phyloP scores from a whole-genome alignment of 805 yeast genomes.

The Kuraishia piskuri region DNA sequence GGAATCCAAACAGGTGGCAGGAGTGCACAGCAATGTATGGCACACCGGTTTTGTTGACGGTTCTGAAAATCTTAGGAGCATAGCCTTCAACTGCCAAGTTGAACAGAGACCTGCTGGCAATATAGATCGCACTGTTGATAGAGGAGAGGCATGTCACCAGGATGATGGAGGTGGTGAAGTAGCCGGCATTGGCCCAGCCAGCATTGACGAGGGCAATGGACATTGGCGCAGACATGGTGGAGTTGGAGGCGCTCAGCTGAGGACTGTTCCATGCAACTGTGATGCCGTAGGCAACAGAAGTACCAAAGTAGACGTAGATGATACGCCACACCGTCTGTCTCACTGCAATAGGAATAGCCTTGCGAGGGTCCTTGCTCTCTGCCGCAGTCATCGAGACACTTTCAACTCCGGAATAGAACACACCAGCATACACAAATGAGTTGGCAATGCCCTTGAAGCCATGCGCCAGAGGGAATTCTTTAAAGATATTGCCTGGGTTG shows the following conservation, averaged over 20 bases:
- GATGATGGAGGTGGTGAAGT: slow-evolving; percentile 55
- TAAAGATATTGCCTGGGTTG: slow-evolving; percentile 21
- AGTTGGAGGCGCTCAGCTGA: slow-evolving; percentile 25
- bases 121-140: slow-evolving; percentile 58
- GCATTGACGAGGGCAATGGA: slow-evolving; percentile 39
- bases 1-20: slow-evolving; percentile 44
- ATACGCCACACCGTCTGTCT: slow-evolving; percentile 49
- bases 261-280: slow-evolving; percentile 51
- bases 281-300: slow-evolving; percentile 49
- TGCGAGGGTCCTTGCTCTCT: slow-evolving; percentile 44
- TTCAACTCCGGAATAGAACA: slow-evolving; percentile 51
- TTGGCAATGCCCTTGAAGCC: slow-evolving; percentile 48
- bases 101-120: slow-evolving; percentile 61
- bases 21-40: slow-evolving; percentile 52
- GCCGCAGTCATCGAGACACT: slow-evolving; percentile 48
- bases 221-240: slow-evolving; percentile 39
- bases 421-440: slow-evolving; percentile 48
- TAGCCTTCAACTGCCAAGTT: slow-evolving; percentile 53
- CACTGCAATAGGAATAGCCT: slow-evolving; percentile 45
- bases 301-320: slow-evolving; percentile 40
- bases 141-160: slow-evolving; percentile 59
- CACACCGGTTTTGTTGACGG: slow-evolving; percentile 49
- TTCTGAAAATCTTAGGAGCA: slow-evolving; percentile 47
- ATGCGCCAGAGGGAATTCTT: slow-evolving; percentile 23
- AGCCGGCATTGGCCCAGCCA: slow-evolving; percentile 42